Evolutionary conservation across 495 filamentous ascomycete genomes (phyloP).

Genomic region (Penicillium ucsense): DNA sequence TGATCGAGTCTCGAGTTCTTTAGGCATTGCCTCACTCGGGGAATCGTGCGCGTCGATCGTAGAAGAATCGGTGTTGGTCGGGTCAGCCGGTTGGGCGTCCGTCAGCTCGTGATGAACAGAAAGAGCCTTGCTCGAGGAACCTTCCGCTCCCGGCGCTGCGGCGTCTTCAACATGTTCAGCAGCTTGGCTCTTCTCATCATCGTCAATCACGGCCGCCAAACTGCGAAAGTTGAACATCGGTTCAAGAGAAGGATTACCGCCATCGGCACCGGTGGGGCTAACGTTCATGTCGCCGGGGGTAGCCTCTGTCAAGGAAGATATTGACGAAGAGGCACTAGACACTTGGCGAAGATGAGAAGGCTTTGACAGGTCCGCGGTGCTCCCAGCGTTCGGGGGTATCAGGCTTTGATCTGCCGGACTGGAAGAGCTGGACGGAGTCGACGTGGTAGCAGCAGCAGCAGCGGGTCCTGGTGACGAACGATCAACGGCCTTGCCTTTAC

Average conservation of each 20-base stretch:
- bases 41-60: constrained; percentile 4
- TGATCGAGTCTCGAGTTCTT: constrained; percentile 32
- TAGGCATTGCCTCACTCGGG: constrained; percentile 14
- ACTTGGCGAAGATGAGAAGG: constrained; percentile 68
- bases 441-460: neutral
- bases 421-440: neutral
- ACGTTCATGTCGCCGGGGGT: constrained; percentile 40
- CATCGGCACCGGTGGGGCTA: constrained; percentile 27
- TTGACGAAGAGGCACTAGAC: constrained; percentile 72
- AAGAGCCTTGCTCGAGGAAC: constrained; percentile 16
- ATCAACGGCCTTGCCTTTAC: constrained; percentile 80
- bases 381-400: constrained; percentile 10
- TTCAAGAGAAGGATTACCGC: constrained; percentile 50
- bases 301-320: constrained; percentile 64
- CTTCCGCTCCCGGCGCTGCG: constrained; percentile 9
- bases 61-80: neutral
- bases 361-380: constrained; percentile 28
- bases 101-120: constrained; percentile 12
- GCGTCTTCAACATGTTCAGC: constrained; percentile 38
- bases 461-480: constrained; percentile 26
- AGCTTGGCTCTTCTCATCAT: constrained; percentile 44
- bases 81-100: neutral
- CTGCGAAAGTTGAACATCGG: constrained; percentile 89
- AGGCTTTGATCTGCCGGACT: constrained; percentile 6
- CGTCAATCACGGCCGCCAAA: constrained; percentile 72